Conservation (phyloP, 2,329 filamentous ascomycete species). For the Penicillium palitans region DNA sequence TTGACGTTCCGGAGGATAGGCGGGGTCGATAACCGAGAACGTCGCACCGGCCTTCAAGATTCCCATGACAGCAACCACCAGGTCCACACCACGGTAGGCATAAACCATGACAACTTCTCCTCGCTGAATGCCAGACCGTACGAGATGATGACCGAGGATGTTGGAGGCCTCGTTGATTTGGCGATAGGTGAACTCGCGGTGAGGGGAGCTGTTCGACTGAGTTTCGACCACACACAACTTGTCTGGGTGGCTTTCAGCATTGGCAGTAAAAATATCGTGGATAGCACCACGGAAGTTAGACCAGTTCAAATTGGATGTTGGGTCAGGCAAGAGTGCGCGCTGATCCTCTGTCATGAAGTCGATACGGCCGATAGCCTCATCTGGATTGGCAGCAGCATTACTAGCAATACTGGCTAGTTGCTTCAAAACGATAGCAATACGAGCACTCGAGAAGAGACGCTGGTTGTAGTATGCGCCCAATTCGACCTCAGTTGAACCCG, state of each 20-base stretch:
- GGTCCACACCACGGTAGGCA: slow-evolving; percentile 76
- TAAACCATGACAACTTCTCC: slow-evolving; percentile 95
- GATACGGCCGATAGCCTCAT: slow-evolving; percentile 45
- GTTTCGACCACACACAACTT: slow-evolving; percentile 69
- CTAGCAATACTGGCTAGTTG: slow-evolving; percentile 45
- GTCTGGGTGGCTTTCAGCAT: slow-evolving; percentile 67
- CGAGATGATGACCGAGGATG: slow-evolving; percentile 74
- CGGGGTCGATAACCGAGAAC: slow-evolving; percentile 70
- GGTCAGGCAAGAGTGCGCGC: slow-evolving; percentile 41
- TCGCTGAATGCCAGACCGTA: slow-evolving; percentile 67
- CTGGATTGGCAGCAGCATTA: slow-evolving; percentile 42
- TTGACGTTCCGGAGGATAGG: slow-evolving; percentile 77
- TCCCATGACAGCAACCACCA: slow-evolving; percentile 80
- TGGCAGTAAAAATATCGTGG: slow-evolving; percentile 46
- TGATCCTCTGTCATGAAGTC: slow-evolving; percentile 44
- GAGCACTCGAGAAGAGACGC: slow-evolving; percentile 48
- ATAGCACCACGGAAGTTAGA: slow-evolving; percentile 48
- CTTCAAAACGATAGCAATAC: slow-evolving; percentile 46
- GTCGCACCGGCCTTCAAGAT: slow-evolving; percentile 61
- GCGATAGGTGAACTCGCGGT: slow-evolving; percentile 74
- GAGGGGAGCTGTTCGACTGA: slow-evolving; percentile 50
- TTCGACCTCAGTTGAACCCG: slow-evolving; percentile 30
- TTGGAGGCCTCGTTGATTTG: slow-evolving; percentile 87
- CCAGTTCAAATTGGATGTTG: slow-evolving; percentile 48
- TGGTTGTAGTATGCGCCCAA: slow-evolving; percentile 48